Percentiles rank a stretch among this genome's conserved stretches.
Evolutionary conservation across 129 eudicot species (phyloP).

Genomic region (Glebionis coronaria): DNA sequence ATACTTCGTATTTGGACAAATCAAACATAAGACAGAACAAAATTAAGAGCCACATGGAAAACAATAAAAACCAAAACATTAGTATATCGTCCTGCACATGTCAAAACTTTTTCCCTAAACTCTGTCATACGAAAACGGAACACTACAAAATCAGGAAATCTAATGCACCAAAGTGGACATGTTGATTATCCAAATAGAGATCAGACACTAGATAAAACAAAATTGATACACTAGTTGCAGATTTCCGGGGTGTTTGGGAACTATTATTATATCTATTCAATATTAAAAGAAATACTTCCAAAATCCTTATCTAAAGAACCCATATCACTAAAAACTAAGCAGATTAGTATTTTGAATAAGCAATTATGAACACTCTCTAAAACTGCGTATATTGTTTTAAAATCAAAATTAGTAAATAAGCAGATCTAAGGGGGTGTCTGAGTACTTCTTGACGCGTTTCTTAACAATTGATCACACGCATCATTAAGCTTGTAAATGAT

Average conservation of each 20-base stretch:
- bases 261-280: no score
- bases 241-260: background rate
- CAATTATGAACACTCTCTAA: no score
- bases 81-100: slow-evolving; percentile 17
- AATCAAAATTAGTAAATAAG: no score
- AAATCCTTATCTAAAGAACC: no score
- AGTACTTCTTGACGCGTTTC: no score
- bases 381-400: no score
- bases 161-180: slow-evolving; percentile 5
- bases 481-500: no score
- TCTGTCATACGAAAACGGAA: slow-evolving; percentile 1
- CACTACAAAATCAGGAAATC: slow-evolving; percentile 19
- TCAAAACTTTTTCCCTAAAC: slow-evolving; percentile 4
- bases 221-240: slow-evolving; percentile 12
- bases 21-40: background rate
- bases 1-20: background rate
- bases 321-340: no score
- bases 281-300: no score
- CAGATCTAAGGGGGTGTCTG: no score
- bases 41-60: slow-evolving; percentile 12
- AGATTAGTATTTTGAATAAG: slow-evolving; percentile 3
- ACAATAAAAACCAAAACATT: slow-evolving; percentile 4
- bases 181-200: background rate
- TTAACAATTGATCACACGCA: no score
- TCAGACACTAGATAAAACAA: background rate